A percentile compares a stretch with the other conserved stretches of the same genome.
phyloP scores from a whole-genome alignment of 2,329 filamentous ascomycete species.

The Aspergillus udagawae region DNA sequence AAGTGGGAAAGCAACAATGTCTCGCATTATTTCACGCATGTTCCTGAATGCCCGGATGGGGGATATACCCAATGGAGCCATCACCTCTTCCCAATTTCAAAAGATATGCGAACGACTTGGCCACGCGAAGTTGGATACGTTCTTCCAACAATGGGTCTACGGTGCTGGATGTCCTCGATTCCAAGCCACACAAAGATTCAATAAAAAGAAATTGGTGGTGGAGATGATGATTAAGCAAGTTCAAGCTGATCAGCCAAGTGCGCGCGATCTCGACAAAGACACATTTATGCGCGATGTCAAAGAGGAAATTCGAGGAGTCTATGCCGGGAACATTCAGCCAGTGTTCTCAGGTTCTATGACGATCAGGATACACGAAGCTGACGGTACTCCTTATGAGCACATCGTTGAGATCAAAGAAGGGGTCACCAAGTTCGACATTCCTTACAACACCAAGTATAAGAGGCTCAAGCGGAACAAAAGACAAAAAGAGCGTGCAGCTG shows the following conservation, averaged over 20 bases:
- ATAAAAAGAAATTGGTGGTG: slow-evolving; percentile 94
- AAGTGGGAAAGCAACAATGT: slow-evolving; percentile 77
- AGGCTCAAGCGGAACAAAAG: slow-evolving; percentile 82
- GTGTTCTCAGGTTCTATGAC: slow-evolving; percentile 96
- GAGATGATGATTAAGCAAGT: slow-evolving; percentile 84
- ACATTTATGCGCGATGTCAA: slow-evolving; percentile 83
- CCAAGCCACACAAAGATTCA: slow-evolving; percentile 82
- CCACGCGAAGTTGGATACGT: slow-evolving; percentile 79
- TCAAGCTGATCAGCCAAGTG: slow-evolving; percentile 55
- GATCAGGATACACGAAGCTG: slow-evolving; percentile 94
- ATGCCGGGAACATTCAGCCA: slow-evolving; percentile 66
- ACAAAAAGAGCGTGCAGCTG: slow-evolving; percentile 71
- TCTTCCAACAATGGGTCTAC: slow-evolving; percentile 91
- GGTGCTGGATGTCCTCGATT: slow-evolving; percentile 87
- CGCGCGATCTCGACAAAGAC: slow-evolving; percentile 61
- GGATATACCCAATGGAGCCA: slow-evolving; percentile 64
- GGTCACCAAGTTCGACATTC: slow-evolving; percentile 82
- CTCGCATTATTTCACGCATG: slow-evolving; percentile 79
- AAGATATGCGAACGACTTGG: slow-evolving; percentile 83
- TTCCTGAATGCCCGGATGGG: slow-evolving; percentile 83
- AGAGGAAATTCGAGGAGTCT: slow-evolving; percentile 68
- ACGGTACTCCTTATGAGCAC: slow-evolving; percentile 96
- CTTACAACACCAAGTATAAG: slow-evolving; percentile 99
- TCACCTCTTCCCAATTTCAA: slow-evolving; percentile 74
- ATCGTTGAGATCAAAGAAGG: slow-evolving; percentile 93